phyloP scores from a whole-genome alignment of 495 filamentous ascomycete species.

The Aspergillus asperescens region DNA sequence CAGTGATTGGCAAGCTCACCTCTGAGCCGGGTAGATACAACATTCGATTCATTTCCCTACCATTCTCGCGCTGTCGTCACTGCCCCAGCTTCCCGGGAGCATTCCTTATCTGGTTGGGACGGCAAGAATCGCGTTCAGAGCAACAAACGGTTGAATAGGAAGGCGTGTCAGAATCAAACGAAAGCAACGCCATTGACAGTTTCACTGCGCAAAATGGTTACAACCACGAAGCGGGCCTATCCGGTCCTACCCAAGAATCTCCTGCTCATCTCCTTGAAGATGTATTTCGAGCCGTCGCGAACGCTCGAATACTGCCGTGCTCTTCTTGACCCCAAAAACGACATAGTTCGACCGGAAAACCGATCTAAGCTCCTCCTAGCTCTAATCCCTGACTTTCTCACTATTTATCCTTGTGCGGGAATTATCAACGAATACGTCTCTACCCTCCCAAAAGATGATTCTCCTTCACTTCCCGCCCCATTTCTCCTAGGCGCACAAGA shows the following conservation, averaged over 20 bases:
- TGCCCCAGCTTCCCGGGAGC: background rate
- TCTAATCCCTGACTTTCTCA: conserved; percentile 73
- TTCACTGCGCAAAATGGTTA: conserved; percentile 10
- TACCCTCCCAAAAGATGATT: conserved; percentile 23
- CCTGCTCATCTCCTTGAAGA: conserved; percentile 75
- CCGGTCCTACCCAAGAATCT: conserved; percentile 56
- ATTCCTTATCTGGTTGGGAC: background rate
- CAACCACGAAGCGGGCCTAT: conserved; percentile 22
- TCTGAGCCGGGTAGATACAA: background rate
- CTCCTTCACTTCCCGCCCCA: conserved; percentile 27
- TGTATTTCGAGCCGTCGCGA: conserved; percentile 68
- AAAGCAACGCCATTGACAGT: background rate
- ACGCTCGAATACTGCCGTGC: conserved; percentile 58
- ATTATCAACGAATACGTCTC: conserved; percentile 42
- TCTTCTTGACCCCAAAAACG: conserved; percentile 45
- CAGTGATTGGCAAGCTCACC: conserved; percentile 5
- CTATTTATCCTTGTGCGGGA: conserved; percentile 51
- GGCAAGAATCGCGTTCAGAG: background rate
- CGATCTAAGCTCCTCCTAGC: conserved; percentile 79
- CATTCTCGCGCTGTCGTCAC: conserved; percentile 4
- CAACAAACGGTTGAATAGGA: background rate
- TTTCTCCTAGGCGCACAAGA: conserved; percentile 73
- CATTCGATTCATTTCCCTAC: background rate
- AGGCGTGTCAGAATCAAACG: background rate
- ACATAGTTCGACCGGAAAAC: conserved; percentile 38